Percentiles rank a stretch among this genome's conserved stretches.
phyloP scores from a whole-genome alignment of 768 basidiomycete genomes.

The Agaricus subrufescens region DNA sequence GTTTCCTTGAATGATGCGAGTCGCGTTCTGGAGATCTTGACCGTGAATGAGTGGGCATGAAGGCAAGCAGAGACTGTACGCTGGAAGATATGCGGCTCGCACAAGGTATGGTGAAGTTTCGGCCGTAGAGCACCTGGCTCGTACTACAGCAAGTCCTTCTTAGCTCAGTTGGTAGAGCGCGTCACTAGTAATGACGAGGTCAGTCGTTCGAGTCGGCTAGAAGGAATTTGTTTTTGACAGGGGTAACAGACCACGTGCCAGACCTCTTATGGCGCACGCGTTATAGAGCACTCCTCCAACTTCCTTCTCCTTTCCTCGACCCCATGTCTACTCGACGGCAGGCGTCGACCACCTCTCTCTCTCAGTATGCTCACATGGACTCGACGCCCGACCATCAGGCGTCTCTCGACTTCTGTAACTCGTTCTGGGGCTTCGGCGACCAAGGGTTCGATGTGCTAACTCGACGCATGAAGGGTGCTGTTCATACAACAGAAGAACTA shows the following conservation, averaged over 20 bases:
- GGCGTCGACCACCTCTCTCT: slow-evolving; percentile 77
- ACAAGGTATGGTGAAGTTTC: background rate
- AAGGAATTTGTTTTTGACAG: slow-evolving; percentile 20
- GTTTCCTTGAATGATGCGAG: background rate
- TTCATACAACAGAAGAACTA: slow-evolving; percentile 85
- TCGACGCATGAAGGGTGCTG: slow-evolving; percentile 82
- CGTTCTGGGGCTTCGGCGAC: slow-evolving; percentile 90
- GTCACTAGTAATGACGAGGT: slow-evolving; percentile 48
- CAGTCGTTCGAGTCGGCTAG: slow-evolving; percentile 34
- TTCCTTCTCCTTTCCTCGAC: slow-evolving; percentile 5
- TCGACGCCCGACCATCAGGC: slow-evolving; percentile 45
- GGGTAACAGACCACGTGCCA: slow-evolving; percentile 5
- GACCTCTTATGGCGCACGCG: background rate
- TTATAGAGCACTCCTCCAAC: background rate
- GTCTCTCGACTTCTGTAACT: slow-evolving; percentile 89
- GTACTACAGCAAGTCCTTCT: slow-evolving; percentile 36
- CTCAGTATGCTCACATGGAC: slow-evolving; percentile 57
- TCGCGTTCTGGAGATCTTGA: background rate
- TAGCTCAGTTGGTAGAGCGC: slow-evolving; percentile 55
- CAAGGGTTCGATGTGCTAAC: slow-evolving; percentile 89
- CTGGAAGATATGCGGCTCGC: too few relatives aligned
- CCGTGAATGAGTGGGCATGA: background rate
- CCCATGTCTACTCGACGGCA: slow-evolving; percentile 72
- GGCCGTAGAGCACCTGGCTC: slow-evolving; percentile 49
- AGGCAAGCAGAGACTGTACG: background rate